phyloP scores from a whole-genome alignment of 2,329 filamentous ascomycete genomes.

The Drechmeria coniospora region DNA sequence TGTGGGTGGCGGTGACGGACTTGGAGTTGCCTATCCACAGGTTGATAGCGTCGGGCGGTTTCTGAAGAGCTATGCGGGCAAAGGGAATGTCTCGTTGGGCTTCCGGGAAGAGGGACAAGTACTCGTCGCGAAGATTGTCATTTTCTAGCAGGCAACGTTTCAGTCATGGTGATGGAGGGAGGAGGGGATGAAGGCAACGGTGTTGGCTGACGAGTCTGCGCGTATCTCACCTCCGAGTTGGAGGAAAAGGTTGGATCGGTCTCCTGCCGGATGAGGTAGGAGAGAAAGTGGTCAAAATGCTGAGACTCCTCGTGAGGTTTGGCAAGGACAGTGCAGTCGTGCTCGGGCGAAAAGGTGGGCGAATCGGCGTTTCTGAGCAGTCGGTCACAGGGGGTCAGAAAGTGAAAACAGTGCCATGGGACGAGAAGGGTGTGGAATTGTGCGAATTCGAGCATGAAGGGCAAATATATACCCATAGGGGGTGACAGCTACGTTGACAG shows the following conservation, averaged over 20 bases:
- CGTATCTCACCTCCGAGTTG: conserved; percentile 45
- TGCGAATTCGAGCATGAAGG: no score
- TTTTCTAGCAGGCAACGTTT: conserved; percentile 38
- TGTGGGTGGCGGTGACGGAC: conserved; percentile 59
- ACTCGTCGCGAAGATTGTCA: conserved; percentile 66
- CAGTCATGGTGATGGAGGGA: neutral
- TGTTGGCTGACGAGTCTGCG: conserved; percentile 59
- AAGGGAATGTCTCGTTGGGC: conserved; percentile 53
- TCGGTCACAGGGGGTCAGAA: neutral
- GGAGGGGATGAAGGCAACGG: neutral
- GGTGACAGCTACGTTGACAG: conserved; percentile 66
- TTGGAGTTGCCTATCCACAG: conserved; percentile 66
- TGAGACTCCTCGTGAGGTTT: conserved; percentile 57
- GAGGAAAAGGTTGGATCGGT: conserved; percentile 15
- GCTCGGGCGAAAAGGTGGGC: conserved; percentile 13
- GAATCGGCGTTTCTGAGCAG: conserved; percentile 21
- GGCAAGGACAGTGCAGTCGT: conserved; percentile 36
- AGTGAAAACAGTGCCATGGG: neutral
- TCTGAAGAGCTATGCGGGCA: conserved; percentile 53
- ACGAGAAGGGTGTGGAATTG: no score
- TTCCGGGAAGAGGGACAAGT: conserved; percentile 43
- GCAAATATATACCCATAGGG: conserved; percentile 52
- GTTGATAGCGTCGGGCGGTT: conserved; percentile 59
- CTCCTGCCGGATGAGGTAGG: conserved; percentile 45
- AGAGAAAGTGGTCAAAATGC: conserved; percentile 45